Percentiles rank a stretch among this genome's conserved stretches.
Evolutionary conservation across 1,284 basidiomycete genomes (phyloP).

Genomic region (Cryptococcus sp.): DNA sequence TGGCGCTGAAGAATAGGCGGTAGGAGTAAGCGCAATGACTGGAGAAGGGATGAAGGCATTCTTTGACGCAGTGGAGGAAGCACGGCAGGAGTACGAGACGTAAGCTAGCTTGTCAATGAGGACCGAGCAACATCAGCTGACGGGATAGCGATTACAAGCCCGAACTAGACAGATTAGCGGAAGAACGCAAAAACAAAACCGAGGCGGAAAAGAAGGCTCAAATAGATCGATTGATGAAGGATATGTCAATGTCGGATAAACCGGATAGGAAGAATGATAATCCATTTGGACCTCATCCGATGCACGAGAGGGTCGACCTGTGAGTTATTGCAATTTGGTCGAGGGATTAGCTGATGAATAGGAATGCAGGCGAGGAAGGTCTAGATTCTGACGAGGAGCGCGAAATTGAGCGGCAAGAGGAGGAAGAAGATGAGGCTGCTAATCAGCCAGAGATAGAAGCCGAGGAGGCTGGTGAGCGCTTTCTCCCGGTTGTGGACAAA

Average conservation of each 20-base stretch:
- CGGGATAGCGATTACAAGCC: conserved; percentile 79
- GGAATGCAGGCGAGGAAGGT: conserved; percentile 50
- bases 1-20: conserved; percentile 57
- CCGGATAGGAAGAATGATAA: conserved; percentile 20
- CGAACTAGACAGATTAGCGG: conserved; percentile 68
- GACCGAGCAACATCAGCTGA: background rate
- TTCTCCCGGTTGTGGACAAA: background rate
- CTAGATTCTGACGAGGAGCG: conserved; percentile 63
- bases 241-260: conserved; percentile 69
- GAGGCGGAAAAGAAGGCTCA: conserved; percentile 66
- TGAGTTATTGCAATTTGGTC: conserved; percentile 10
- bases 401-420: conserved; percentile 42
- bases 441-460: conserved; percentile 37
- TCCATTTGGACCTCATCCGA: conserved; percentile 47
- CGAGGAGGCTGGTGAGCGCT: conserved; percentile 17
- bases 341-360: conserved; percentile 4
- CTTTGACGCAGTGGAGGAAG: conserved; percentile 82
- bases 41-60: conserved; percentile 89
- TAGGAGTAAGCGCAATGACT: conserved; percentile 93
- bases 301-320: conserved; percentile 45
- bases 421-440: conserved; percentile 49
- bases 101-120: conserved; percentile 53
- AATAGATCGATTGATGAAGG: conserved; percentile 75
- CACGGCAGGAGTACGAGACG: conserved; percentile 82
- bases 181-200: conserved; percentile 56